phyloP scores from a whole-genome alignment of 2,329 filamentous ascomycete species.

The Exophiala sideris region DNA sequence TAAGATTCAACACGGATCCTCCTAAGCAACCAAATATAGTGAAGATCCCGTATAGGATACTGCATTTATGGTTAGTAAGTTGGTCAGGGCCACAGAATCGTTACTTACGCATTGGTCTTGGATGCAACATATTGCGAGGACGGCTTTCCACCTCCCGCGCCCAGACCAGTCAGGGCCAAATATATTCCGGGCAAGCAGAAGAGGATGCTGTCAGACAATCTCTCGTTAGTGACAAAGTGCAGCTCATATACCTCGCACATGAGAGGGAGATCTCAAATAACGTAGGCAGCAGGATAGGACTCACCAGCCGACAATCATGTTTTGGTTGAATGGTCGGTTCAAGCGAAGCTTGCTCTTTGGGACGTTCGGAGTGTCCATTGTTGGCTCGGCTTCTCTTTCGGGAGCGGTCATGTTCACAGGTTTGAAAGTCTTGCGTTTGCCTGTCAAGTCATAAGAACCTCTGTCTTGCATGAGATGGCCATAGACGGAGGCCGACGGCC shows the following conservation, averaged over 20 bases:
- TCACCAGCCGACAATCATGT: conserved; percentile 3
- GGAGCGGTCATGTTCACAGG: too few species aligned
- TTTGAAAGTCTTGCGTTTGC: too few species aligned
- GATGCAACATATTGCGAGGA: conserved; percentile 13
- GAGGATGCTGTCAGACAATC: not conserved
- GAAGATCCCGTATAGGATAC: conserved; percentile 24
- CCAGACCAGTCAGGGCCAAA: conserved; percentile 15
- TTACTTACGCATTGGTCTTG: conserved; percentile 3
- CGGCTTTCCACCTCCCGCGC: conserved; percentile 25
- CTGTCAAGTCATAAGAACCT: too few species aligned
- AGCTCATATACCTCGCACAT: too few species aligned
- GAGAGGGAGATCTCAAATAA: too few species aligned
- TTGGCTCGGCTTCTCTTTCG: too few species aligned
- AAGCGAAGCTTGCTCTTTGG: conserved; percentile 1
- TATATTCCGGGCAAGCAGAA: conserved; percentile 14
- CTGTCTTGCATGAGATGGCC: too few species aligned
- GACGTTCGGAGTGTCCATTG: too few species aligned
- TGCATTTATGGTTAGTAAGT: conserved; percentile 3
- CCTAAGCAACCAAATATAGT: conserved; percentile 12
- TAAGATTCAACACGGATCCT: conserved; percentile 18
- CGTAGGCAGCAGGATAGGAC: not conserved
- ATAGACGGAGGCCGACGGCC: too few species aligned
- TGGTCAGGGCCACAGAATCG: not conserved
- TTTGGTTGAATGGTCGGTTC: conserved; percentile 10
- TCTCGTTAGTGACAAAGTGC: too few species aligned